Base-by-base conservation (phyloP, 1,284 basidiomycete species). In the Apiotrichum laibachii region DNA sequence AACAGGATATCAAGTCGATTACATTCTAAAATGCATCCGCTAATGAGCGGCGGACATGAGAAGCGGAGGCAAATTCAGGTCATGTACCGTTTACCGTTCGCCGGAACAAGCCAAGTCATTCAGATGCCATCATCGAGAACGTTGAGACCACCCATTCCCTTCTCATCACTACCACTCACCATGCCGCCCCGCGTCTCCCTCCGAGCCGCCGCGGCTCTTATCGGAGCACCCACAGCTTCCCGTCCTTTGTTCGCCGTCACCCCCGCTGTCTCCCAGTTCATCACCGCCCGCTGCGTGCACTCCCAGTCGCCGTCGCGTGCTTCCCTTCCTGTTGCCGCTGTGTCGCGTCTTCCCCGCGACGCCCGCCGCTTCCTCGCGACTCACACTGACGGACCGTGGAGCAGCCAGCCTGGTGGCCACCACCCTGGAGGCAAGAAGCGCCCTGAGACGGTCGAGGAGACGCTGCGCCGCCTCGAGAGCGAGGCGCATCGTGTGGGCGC, bases 391-490 rank as follows among this genome's bases (percentile, higher is more conserved):
- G 51, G 40, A 19, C 51, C 51, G 42, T 54, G 44, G 43, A 31
- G 47, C 19, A 34, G 34, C 19, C 49, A 50, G 49, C 35, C 35
- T 12, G 49, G 35, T n/a, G 18, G 39, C 3, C 53, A 48, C 44
- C 48, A 51, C 35, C 55, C 43, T 4, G 52, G 47, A 9, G 51
- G 55, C 34, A 39, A 44, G 26, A 40, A 46, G 39, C 22, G 42
- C 19, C 52, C 52, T 9, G 62, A 59, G 58, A 61, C 57, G 1
- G 65, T 67, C 5, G 50, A 63, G 12, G 70, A 73, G 51, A 60
- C 71, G 42, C 61, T 73, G 22, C 60, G 69, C 56, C 56, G 66
- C 1, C 61, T 69, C 2, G 62, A 62, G 39, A 37, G 57, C 9
- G 65, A 67, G 34, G 67, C 69, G 7, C 45, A 57, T 11, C 40